Evolutionary conservation across 2,329 filamentous ascomycete species (phyloP).

Genomic region (Diatrype stigma): DNA sequence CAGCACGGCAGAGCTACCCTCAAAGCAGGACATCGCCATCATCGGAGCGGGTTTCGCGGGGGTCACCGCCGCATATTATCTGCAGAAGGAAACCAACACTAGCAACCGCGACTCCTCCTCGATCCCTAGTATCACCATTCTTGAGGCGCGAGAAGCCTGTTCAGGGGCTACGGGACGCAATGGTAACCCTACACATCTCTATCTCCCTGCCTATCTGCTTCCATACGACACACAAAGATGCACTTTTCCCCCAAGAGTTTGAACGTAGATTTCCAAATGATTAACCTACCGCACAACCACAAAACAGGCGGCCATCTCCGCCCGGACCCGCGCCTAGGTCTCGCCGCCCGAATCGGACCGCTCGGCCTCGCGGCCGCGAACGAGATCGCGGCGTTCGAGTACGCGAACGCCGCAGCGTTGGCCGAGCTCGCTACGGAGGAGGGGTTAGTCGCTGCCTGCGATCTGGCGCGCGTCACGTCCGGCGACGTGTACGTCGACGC

Average conservation of each 20-base stretch:
- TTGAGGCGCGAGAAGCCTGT: constrained; percentile 26
- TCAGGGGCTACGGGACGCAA: constrained; percentile 25
- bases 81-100: constrained; percentile 30
- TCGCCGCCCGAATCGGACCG: constrained; percentile 16
- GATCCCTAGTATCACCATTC: constrained; percentile 18
- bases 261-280: too few relatives aligned
- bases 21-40: constrained; percentile 46
- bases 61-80: constrained; percentile 41
- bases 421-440: constrained; percentile 26
- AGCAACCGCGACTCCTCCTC: background rate
- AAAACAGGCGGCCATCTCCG: constrained; percentile 21
- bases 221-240: too few relatives aligned
- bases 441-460: constrained; percentile 28
- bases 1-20: constrained; percentile 44
- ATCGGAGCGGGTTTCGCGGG: constrained; percentile 53
- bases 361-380: constrained; percentile 22
- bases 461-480: constrained; percentile 21
- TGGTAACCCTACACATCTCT: constrained; percentile 10
- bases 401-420: constrained; percentile 20
- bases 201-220: background rate
- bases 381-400: constrained; percentile 25
- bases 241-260: too few relatives aligned
- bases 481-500: constrained; percentile 26
- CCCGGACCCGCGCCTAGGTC: constrained; percentile 16
- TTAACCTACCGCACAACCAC: too few relatives aligned